Evolutionary conservation across 2,329 filamentous ascomycete genomes (phyloP), one percentile per base, ranked within the genome.

Genomic region (Trematosphaeria pertusa): DNA sequence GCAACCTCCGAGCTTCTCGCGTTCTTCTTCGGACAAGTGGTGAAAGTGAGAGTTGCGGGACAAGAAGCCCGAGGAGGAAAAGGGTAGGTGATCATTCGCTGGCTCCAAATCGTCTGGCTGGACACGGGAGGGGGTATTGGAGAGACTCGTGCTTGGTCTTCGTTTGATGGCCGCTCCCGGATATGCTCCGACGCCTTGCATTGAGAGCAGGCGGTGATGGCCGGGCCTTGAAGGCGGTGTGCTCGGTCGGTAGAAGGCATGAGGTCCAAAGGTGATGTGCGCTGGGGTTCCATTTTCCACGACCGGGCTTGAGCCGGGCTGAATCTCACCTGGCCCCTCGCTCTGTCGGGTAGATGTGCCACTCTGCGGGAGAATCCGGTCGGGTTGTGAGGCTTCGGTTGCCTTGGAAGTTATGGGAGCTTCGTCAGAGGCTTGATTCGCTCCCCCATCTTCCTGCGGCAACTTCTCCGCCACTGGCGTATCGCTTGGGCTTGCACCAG

Each of bases 11-110:
- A 81, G 63, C 14, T 64, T 56, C 46, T 79, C 74, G 4, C 74
- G 63, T 30, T 79, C 74, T 18, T 70, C 56, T 0, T 64, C 58
- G 0, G 73, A 73, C 36, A 80, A 36, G 44, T 79, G 75, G 36
- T 71, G 52, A 35, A 81, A 81, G 14, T 72, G 63, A 0, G 77
- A 79, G 52, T 81, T 81, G 1, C 77, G 30, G 2, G 77, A 77
- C 2, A 78, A 71, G 5, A 58, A 48, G 43, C 50, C 36, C 42
- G 45, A 15, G 41, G 63, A 30, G 58, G 51, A 37, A 43, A 61
- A 50, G 3, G 53, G 49, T 9, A 59, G 30, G 26, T 53, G 43
- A 8, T 46, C 47, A 12, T 38, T 30, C 10, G 54, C 43, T 14
- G 42, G 44, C 34, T 46, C 14, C 38, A 48, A 21, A 12, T 17